phyloP scores from a whole-genome alignment of 176 grass and related monocot species.

The Canna indica region DNA sequence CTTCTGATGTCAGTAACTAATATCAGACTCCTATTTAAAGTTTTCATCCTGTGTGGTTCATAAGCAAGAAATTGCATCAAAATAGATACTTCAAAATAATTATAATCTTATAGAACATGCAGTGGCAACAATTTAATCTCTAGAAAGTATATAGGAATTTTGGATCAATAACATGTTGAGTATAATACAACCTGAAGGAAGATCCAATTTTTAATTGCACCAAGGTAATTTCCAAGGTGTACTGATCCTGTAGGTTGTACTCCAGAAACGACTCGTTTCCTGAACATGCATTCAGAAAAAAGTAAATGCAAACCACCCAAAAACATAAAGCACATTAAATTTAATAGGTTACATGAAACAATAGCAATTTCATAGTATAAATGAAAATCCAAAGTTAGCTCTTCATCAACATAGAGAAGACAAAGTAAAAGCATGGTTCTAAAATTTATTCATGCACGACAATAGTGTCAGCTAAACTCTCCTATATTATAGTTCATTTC shows the following conservation, averaged over 20 bases:
- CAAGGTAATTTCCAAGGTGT: constrained; percentile 97
- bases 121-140: background rate
- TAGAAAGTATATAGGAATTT: background rate
- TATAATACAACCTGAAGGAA: constrained; percentile 55
- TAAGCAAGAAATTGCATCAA: background rate
- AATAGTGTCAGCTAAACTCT: background rate
- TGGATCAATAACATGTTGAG: background rate
- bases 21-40: background rate
- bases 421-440: background rate
- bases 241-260: constrained; percentile 92
- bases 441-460: background rate
- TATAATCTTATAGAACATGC: background rate
- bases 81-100: background rate
- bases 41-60: background rate
- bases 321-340: background rate
- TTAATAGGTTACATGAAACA: background rate
- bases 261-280: constrained; percentile 97
- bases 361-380: background rate
- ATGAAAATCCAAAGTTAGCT: background rate
- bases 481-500: background rate
- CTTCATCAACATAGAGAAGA: background rate
- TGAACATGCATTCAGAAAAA: constrained; percentile 17
- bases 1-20: no score
- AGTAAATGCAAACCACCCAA: background rate
- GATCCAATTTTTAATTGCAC: constrained; percentile 97